Evolutionary conservation across 345 rosid species (phyloP).

Genomic region (Acer yangbiense): DNA sequence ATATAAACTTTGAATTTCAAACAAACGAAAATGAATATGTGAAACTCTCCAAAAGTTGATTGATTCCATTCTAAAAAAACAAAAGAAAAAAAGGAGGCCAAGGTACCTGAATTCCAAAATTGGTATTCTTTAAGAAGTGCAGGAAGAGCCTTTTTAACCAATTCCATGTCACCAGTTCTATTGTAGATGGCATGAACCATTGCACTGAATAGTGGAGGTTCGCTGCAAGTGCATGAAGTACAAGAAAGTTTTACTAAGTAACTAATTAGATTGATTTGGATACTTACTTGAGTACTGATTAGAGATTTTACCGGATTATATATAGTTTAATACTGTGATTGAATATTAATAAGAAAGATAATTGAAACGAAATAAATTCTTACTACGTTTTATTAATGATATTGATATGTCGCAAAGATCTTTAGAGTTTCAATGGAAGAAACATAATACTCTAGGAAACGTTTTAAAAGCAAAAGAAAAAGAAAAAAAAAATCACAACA

Average conservation of each 20-base stretch:
- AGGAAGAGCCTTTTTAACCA: conserved; percentile 58
- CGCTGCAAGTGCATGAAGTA: conserved; percentile 42
- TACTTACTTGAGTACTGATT: no score
- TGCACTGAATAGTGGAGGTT: conserved; percentile 93
- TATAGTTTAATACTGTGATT: no score
- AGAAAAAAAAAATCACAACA: neutral
- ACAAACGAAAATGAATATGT: neutral
- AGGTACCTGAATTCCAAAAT: conserved; percentile 73
- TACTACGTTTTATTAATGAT: no score
- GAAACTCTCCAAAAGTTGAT: neutral
- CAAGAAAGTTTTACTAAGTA: neutral
- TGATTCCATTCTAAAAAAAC: neutral
- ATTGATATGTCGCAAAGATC: no score
- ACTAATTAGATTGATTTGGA: no score
- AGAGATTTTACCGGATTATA: no score
- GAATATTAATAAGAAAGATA: no score
- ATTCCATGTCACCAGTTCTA: conserved; percentile 59
- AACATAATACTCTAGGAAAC: neutral
- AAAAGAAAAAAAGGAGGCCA: neutral
- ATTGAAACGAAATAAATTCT: no score
- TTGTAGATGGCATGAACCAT: conserved; percentile 75
- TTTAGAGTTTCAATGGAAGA: neutral
- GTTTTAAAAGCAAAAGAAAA: neutral
- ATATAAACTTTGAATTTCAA: conserved; percentile 10
- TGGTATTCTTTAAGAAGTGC: conserved; percentile 70